Evolutionary conservation across 164 flowering plant genomes (phyloP), one percentile per base, ranked within the genome.

Genomic region (Piper longum): DNA sequence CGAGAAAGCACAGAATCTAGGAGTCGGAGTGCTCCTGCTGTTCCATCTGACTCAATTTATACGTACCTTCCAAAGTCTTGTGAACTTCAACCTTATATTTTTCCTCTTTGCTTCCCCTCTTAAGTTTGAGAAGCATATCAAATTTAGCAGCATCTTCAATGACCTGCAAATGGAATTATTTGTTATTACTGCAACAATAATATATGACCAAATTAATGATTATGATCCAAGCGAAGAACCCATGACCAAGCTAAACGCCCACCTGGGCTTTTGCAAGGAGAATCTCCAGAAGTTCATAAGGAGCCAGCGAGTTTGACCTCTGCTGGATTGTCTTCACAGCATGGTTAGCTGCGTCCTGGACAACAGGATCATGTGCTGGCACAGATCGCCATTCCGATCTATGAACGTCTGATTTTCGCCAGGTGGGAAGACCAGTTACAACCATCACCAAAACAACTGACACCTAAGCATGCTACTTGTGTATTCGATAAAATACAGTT

Each of bases 181-280:
- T 1, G 42, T 4, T 36, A 40, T 3, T 6, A 12, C 43, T 54
- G 40, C n/a, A 26, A 41, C 2, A 9, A 44, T 26, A 26, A 26
- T 26, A 26, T 26, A 7, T 12, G 13, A 7, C n/a, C 5, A 43
- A 18, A 36, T 39, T 4, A 6, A 5, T 57, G 14, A 13, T 57
- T 57, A 9, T 2, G 16, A 3, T 5, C 4, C 13, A 5, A 36
- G 17, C 36, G 14, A 41, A 40, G 39, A 19, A 36, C 19, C 16
- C 13, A 16, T 16, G 11, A 41, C 51, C 41, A 9, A 41, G 18
- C n/a, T 1, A 43, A 9, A 62, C 54, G 64, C 68, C 56, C 12
- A 86, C 88, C 91, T 88, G 85, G 9, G 87, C 91, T 70, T 81
- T 86, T 9, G 89, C 89, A 64, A 68, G 79, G 54, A 83, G 69